phyloP scores from a whole-genome alignment of 2,329 filamentous ascomycete genomes.

The Lecanosticta acicola region DNA sequence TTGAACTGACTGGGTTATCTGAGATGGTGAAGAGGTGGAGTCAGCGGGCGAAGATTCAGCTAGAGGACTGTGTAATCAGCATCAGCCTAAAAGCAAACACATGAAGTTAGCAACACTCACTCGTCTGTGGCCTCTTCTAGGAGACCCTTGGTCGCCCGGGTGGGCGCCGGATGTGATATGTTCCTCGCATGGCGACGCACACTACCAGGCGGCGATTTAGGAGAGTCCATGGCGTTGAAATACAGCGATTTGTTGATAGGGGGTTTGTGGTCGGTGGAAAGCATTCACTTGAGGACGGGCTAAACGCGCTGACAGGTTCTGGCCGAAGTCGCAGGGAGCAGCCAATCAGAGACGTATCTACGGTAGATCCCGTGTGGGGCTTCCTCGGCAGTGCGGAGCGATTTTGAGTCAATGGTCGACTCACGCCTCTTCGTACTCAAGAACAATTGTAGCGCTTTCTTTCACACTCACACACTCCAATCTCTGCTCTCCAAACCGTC shows the following conservation, averaged over 20 bases:
- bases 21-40: constrained; percentile 4
- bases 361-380: too few relatives aligned
- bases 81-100: constrained; percentile 11
- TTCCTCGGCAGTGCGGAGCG: too few relatives aligned
- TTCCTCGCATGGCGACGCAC: constrained; percentile 28
- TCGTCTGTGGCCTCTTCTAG: constrained; percentile 61
- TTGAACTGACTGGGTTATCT: constrained; percentile 3
- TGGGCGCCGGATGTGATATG: constrained; percentile 42
- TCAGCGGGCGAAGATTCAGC: constrained; percentile 19
- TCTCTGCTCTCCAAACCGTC: background rate
- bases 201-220: constrained; percentile 25
- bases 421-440: too few relatives aligned
- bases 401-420: background rate
- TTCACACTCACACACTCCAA: constrained; percentile 1
- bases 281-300: constrained; percentile 3
- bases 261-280: background rate
- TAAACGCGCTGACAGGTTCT: too few relatives aligned
- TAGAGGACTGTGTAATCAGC: constrained; percentile 24
- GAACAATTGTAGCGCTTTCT: background rate
- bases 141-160: constrained; percentile 70
- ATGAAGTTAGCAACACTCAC: constrained; percentile 45
- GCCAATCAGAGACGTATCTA: too few relatives aligned
- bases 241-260: background rate
- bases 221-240: constrained; percentile 21
- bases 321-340: too few relatives aligned